Evolutionary conservation across 176 grass and related monocot species (phyloP), one percentile per base, ranked within the genome.

Genomic region (Oryza glumipatula): DNA sequence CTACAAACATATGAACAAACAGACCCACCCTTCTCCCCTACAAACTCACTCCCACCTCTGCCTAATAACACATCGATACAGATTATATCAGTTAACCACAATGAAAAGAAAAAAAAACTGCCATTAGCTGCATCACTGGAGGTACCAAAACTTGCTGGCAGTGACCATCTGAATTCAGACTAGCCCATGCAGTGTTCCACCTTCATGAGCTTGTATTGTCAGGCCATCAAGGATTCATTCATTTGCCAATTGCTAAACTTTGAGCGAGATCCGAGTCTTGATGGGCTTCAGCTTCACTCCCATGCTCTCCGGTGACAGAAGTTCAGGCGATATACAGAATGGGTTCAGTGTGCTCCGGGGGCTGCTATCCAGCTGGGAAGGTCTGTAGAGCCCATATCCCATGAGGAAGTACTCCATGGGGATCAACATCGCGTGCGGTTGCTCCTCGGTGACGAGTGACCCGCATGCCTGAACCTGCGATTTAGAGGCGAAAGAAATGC

Each of bases 231-330:
- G 81, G 56, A 26, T 41, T 7, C 39, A 41, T 58, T 58, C 54
- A 73, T 26, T 49, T 12, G 23, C 23, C 11, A 35, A 46, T 39
- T 47, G 70, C 77, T 83, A 98, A 74, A 90, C 87, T 26, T 83
- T 60, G 24, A 90, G 87, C 0, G 96, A 89, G 35, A 87, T 81
- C 45, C 93, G 89, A 2, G 96, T 98, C 88, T 95, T 98, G 85
- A 98, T 98, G 65, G 96, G 96, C 78, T 98, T 98, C 30, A 98
- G 83, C 80, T 98, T 98, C 80, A 98, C 88, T 73, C 96, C 96
- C 96, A 98, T 98, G 87, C 93, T 98, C 89, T 98, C 96, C 0
- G 96, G 96, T 3, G 96, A 98, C 1, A 98, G 91, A 70, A 98
- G 96, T 63, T 98, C 96, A 2, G 93, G 93, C 0, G 96, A 94